A percentile compares a stretch with the other conserved stretches of the same genome.
These are phyloP conservation scores for Grifola frondosa DNA, from an alignment of 1,284 basidiomycete species.

Conservation along the genomic window DNA sequence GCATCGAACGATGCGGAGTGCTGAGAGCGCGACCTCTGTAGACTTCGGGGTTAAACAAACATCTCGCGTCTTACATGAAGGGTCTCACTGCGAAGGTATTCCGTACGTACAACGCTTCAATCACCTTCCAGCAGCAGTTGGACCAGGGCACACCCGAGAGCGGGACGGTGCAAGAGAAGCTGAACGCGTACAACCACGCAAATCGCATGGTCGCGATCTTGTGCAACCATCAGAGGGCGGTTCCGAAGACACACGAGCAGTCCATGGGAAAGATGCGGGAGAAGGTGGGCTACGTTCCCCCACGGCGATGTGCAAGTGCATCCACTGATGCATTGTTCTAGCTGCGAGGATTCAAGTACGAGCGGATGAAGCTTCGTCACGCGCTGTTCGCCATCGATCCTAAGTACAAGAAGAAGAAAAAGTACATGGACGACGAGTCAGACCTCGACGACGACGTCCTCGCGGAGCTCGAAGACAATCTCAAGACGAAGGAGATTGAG, in stretches of 20 bases:
- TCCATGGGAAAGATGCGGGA: conserved; percentile 91
- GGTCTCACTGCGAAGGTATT: conserved; percentile 97
- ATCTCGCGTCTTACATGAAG: conserved; percentile 90
- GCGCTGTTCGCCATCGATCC: conserved; percentile 73
- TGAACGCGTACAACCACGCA: conserved; percentile 93
- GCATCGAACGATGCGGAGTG: neutral
- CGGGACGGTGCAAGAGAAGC: conserved; percentile 85
- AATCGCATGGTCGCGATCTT: conserved; percentile 94
- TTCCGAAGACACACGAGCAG: conserved; percentile 87
- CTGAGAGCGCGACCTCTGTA: conserved; percentile 32
- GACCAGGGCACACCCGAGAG: conserved; percentile 72
- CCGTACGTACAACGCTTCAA: conserved; percentile 97
- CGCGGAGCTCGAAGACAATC: conserved; percentile 75
- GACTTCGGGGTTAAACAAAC: conserved; percentile 87
- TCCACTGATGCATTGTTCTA: conserved; percentile 27
- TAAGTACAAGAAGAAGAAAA: conserved; percentile 81
- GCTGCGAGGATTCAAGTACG: conserved; percentile 85
- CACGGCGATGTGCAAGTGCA: neutral
- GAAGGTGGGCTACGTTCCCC: conserved; percentile 55
- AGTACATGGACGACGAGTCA: conserved; percentile 81
- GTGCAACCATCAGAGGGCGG: conserved; percentile 96
- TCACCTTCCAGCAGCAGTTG: conserved; percentile 88
- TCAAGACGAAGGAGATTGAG: conserved; percentile 83
- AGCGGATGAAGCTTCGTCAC: conserved; percentile 89
- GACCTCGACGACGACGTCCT: conserved; percentile 94